A percentile compares a stretch with the other conserved stretches of the same genome.
These are phyloP conservation scores for Dendrobium huoshanense DNA, from an alignment of 106 monocot genomes.

Conservation along the genomic window DNA sequence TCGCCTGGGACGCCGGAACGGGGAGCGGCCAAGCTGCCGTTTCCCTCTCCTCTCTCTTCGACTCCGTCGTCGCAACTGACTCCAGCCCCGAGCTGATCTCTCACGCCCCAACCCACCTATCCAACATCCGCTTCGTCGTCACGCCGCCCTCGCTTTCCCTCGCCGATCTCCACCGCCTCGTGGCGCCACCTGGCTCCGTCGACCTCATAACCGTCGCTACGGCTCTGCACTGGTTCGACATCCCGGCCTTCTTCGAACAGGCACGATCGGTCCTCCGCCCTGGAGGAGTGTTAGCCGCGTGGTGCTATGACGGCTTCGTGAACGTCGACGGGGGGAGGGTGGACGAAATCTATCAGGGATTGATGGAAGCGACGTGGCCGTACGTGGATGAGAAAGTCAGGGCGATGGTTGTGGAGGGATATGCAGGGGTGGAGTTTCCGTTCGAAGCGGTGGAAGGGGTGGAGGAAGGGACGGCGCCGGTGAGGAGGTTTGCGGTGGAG, in stretches of 20 bases:
- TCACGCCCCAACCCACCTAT: constrained; percentile 25
- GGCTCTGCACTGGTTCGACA: constrained; percentile 86
- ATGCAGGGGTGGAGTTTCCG: constrained; percentile 51
- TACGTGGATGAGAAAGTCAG: constrained; percentile 38
- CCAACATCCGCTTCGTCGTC: constrained; percentile 58
- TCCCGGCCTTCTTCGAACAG: constrained; percentile 49
- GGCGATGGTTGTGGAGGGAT: constrained; percentile 42
- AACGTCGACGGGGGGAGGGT: constrained; percentile 13
- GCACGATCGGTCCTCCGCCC: constrained; percentile 36
- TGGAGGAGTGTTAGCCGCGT: constrained; percentile 59
- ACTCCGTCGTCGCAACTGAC: constrained; percentile 62
- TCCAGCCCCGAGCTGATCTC: constrained; percentile 57
- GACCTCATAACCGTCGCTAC: constrained; percentile 79
- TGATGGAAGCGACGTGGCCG: constrained; percentile 24
- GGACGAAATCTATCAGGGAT: constrained; percentile 28
- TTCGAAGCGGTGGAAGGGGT: constrained; percentile 54
- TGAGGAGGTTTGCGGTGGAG: constrained; percentile 53
- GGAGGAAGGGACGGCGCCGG: constrained; percentile 51
- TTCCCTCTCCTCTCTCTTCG: constrained; percentile 26
- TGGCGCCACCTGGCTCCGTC: constrained; percentile 35
- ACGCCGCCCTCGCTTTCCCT: constrained; percentile 25
- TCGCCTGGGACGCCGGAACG: constrained; percentile 90
- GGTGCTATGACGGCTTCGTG: constrained; percentile 52
- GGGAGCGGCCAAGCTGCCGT: constrained; percentile 79
- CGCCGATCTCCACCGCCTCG: constrained; percentile 19